Base-by-base conservation (phyloP, 129 eudicot species). In the Flaveria bidentis region DNA sequence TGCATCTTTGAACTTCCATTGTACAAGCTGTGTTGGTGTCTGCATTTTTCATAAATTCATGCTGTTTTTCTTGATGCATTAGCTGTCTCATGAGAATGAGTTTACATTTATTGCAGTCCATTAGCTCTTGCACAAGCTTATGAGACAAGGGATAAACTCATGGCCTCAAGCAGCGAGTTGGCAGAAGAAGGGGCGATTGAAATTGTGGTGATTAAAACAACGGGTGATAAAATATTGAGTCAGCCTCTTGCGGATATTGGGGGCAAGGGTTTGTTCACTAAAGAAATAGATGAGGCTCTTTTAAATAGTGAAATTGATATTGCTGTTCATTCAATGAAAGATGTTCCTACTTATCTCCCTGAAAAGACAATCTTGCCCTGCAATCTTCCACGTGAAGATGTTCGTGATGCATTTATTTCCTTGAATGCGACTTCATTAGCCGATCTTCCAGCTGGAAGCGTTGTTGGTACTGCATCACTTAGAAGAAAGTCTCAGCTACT, bases 291-390 rank as follows among this genome's bases (percentile, higher is more conserved):
- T 3, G 98, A 93, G 76, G 98, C 98, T 2, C 96, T 93, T 58
- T 25, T 93, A 65, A 91, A 91, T 58, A 78, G 87, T 68, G 97
- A 93, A 16, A 88, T 93, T 8, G 98, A 93, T 81, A 93, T 93
- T 66, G 98, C 98, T 81, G 98, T 93, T 16, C 98, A 94, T 77
- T 94, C 98, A 15, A 94, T 94, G 98, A 94, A 94, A 86, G 98
- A 94, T 71, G 98, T 94, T 12, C 97, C 97, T 9, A 94, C 98
- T 42, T 94, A 94, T 86, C 83, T 94, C 57, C 98, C 98, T 7
- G 91, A 91, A 2, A 94, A 94, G 73, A 94, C 91, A 14, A 91
- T 94, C 33, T 81, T 91, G 41, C 98, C 98, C 6, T 91, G 98
- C 93, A 94, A 94, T 79, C 97, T 94, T 74, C 87, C 86, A 28